phyloP scores from a whole-genome alignment of 106 monocot genomes.

The Cymbidium sinense region DNA sequence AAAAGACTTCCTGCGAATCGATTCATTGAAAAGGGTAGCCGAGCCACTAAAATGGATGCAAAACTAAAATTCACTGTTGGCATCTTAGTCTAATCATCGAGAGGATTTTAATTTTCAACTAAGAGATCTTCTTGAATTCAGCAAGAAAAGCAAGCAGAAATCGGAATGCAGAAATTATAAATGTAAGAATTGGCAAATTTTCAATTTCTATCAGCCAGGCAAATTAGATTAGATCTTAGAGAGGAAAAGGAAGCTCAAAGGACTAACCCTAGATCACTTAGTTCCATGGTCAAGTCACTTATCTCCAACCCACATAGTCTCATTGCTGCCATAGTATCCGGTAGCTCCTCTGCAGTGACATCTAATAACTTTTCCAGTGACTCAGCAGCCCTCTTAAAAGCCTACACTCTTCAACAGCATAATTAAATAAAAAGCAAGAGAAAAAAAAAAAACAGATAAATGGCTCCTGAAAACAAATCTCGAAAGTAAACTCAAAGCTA shows the following conservation, averaged over 20 bases:
- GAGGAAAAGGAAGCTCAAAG: not conserved
- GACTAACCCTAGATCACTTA: conserved; percentile 66
- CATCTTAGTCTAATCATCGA: too few species aligned
- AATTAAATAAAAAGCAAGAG: not conserved
- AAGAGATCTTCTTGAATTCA: too few species aligned
- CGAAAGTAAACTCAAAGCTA: conserved; percentile 11
- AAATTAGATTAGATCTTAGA: not conserved
- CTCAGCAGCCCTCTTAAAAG: conserved; percentile 55
- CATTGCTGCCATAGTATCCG: conserved; percentile 72
- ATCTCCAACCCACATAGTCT: conserved; percentile 88
- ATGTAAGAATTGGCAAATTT: too few species aligned
- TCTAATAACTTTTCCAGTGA: conserved; percentile 69
- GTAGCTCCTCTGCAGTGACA: conserved; percentile 63
- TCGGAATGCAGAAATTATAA: too few species aligned
- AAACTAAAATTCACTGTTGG: too few species aligned
- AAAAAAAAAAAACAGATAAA: not conserved
- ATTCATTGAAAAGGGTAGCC: too few species aligned
- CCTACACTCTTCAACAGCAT: conserved; percentile 24
- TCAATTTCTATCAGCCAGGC: not conserved
- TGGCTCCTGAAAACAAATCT: not conserved
- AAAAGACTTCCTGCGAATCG: not conserved
- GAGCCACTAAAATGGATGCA: too few species aligned
- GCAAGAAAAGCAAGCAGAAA: too few species aligned
- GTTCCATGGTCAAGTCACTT: conserved; percentile 77
- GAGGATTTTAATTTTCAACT: too few species aligned